Evolutionary conservation across 495 filamentous ascomycete genomes (phyloP).

Genomic region (Daldinia childiae): DNA sequence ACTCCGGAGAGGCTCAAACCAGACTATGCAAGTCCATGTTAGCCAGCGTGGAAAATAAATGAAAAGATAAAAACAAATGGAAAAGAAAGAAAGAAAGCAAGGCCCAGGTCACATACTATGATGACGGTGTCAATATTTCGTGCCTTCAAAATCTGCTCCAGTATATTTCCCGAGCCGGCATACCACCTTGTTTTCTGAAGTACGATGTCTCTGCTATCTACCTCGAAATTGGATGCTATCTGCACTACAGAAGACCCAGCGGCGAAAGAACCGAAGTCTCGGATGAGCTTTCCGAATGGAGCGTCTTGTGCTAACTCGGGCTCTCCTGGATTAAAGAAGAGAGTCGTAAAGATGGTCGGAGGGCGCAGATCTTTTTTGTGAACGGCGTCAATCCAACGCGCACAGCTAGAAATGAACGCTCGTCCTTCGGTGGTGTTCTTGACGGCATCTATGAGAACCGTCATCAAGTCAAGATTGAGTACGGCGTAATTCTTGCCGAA

Average conservation of each 20-base stretch:
- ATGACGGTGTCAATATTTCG: slow-evolving; percentile 56
- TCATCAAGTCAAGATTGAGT: slow-evolving; percentile 59
- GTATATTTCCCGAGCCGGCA: slow-evolving; percentile 51
- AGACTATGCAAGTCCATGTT: slow-evolving; percentile 41
- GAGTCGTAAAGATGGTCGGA: slow-evolving; percentile 54
- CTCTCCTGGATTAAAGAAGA: slow-evolving; percentile 47
- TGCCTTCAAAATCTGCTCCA: slow-evolving; percentile 57
- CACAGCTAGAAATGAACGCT: slow-evolving; percentile 42
- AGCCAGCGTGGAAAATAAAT: background rate
- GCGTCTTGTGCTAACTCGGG: slow-evolving; percentile 47
- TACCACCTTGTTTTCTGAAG: slow-evolving; percentile 57
- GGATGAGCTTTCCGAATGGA: slow-evolving; percentile 49
- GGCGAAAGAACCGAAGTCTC: slow-evolving; percentile 37
- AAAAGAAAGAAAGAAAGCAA: background rate
- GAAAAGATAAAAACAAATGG: no score
- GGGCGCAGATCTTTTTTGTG: slow-evolving; percentile 49
- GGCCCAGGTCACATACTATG: slow-evolving; percentile 44
- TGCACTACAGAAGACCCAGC: slow-evolving; percentile 32
- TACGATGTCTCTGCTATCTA: slow-evolving; percentile 51
- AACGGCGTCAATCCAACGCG: slow-evolving; percentile 53
- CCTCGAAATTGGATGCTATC: slow-evolving; percentile 47
- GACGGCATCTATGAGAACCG: slow-evolving; percentile 48
- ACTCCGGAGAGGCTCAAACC: slow-evolving; percentile 56
- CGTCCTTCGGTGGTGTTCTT: slow-evolving; percentile 47
- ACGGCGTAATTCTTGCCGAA: slow-evolving; percentile 54